These are phyloP conservation scores for Penicillium malachiteum DNA, from an alignment of 495 filamentous ascomycete genomes.

Conservation along the genomic window DNA sequence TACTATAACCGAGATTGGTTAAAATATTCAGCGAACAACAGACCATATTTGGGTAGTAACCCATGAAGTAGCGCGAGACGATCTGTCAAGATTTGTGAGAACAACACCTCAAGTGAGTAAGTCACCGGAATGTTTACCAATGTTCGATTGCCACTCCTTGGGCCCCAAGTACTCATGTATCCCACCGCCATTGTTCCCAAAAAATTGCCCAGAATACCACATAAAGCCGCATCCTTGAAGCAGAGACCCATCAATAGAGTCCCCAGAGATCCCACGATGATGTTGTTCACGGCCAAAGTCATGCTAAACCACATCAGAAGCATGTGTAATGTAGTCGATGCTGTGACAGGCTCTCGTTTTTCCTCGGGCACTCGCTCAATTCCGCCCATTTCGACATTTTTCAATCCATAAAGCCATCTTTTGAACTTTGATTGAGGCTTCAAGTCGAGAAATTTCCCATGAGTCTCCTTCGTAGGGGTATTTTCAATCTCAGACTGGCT, in stretches of 20 bases:
- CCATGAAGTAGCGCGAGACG: conserved; percentile 71
- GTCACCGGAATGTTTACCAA: conserved; percentile 43
- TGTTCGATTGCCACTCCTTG: conserved; percentile 67
- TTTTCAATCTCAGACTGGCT: conserved; percentile 20
- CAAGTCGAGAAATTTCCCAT: conserved; percentile 5
- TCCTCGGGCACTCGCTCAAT: conserved; percentile 63
- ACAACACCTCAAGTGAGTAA: not conserved
- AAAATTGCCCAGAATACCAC: conserved; percentile 61
- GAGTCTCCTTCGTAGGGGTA: conserved; percentile 17
- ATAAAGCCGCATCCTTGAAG: conserved; percentile 65
- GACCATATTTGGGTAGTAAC: conserved; percentile 72
- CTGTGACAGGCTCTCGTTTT: conserved; percentile 42
- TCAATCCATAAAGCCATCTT: conserved; percentile 38
- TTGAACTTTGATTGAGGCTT: conserved; percentile 24
- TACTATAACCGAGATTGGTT: conserved; percentile 66
- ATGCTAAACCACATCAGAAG: conserved; percentile 71
- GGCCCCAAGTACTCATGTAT: conserved; percentile 75
- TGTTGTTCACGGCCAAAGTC: conserved; percentile 70
- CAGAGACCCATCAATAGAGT: conserved; percentile 62
- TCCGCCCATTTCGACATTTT: conserved; percentile 63
- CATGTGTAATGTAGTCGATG: conserved; percentile 55
- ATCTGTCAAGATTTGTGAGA: conserved; percentile 44
- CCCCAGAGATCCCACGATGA: conserved; percentile 67
- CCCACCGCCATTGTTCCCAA: conserved; percentile 59
- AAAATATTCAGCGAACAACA: conserved; percentile 67